Base-by-base conservation (phyloP, 1,284 basidiomycete genomes). In the Kalmanozyma brasiliensis region DNA sequence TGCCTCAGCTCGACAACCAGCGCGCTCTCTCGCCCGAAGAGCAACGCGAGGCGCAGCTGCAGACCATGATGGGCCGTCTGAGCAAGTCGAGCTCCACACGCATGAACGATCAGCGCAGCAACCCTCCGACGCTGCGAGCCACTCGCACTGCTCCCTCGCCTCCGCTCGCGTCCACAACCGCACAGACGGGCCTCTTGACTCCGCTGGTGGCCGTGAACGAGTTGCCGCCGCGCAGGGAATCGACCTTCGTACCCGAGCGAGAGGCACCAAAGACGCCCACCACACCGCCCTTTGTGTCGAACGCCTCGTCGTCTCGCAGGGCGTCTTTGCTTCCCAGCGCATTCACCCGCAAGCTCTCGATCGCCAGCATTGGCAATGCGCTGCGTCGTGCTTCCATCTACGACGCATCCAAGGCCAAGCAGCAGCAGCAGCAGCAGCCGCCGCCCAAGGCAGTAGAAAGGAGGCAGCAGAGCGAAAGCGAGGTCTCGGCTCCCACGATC, bases 1-100 rank as follows among this genome's bases (percentile, higher is more conserved):
- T 74, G 47, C 74, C 74, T 34, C 74, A 72, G 46, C 51, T 76
- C 32, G 38, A 52, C 42, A 59, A 76, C 43, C 74, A 76, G 61
- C 66, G 74, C 20, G 52, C 41, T 0, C 62, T 73, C n/a, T 57
- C 57, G 13, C 64, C 65, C 29, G 49, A 63, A 5, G 17, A 64
- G 36, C 61, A 55, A 33, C 60, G 70, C 13, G 49, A 64, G 19
- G 52, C 38, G 8, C 56, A 67, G 36, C 40, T 68, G 26, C 55
- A 71, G 6, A 24, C 45, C n/a, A 52, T 73, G 36, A 49, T 75
- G 11, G 57, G 51, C 11, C 58, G 52, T 13, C 44, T 73, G 3
- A 38, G 40, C 33, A 35, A 63, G 4, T 65, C 62, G 24, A 59
- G 42, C 33, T 34, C 61, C 8, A 46, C 57, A 37, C 64, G 73